Evolutionary conservation across 2,329 filamentous ascomycete genomes (phyloP).

Genomic region (Pseudogymnoascus sp.): DNA sequence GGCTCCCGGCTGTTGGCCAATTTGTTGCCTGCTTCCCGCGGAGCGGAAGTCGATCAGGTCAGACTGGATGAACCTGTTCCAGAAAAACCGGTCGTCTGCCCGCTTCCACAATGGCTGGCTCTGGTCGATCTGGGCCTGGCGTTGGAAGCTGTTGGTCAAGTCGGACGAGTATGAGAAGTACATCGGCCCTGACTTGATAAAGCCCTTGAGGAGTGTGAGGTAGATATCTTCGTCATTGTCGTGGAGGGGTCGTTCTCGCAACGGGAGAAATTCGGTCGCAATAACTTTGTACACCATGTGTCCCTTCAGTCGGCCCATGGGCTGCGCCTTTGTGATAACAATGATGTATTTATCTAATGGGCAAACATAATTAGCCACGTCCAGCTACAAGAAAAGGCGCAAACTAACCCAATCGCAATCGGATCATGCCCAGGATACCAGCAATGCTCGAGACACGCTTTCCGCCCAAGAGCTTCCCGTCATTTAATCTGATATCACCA

Average conservation of each 20-base stretch:
- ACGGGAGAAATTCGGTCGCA: slow-evolving; percentile 83
- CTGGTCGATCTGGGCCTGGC: slow-evolving; percentile 69
- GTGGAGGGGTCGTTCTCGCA: slow-evolving; percentile 84
- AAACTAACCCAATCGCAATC: slow-evolving; percentile 73
- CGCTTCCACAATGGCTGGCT: slow-evolving; percentile 77
- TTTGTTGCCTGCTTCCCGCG: slow-evolving; percentile 50
- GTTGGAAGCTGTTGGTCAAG: slow-evolving; percentile 92
- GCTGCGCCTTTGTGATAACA: slow-evolving; percentile 87
- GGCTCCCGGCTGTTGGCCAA: slow-evolving; percentile 61
- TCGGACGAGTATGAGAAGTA: slow-evolving; percentile 98
- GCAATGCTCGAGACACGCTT: slow-evolving; percentile 90
- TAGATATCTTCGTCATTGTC: slow-evolving; percentile 94
- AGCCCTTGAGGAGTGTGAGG: slow-evolving; percentile 67
- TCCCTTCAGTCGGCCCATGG: slow-evolving; percentile 83
- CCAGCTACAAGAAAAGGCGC: slow-evolving; percentile 12
- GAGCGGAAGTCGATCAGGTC: slow-evolving; percentile 85
- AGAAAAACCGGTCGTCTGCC: slow-evolving; percentile 96
- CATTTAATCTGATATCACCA: slow-evolving; percentile 77
- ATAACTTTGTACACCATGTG: slow-evolving; percentile 94
- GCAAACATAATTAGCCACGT: background rate
- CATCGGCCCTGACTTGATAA: slow-evolving; percentile 79
- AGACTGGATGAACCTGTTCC: slow-evolving; percentile 88
- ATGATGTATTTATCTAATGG: slow-evolving; percentile 82
- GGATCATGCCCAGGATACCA: slow-evolving; percentile 89
- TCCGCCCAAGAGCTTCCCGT: slow-evolving; percentile 64